Conservation (phyloP, 768 basidiomycete species). For the Lactarius indigo region DNA sequence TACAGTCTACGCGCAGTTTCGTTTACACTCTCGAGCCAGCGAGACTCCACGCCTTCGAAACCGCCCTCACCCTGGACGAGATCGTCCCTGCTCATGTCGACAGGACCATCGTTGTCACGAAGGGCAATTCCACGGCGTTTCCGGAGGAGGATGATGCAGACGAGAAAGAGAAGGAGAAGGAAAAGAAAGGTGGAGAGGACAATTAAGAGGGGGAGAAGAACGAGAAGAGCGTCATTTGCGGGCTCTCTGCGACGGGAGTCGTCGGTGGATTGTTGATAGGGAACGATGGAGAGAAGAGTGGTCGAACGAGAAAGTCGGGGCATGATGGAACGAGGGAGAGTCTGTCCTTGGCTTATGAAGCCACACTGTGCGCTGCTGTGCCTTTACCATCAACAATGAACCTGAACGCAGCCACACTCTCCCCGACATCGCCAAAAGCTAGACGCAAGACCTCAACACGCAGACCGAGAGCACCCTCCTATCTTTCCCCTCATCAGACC, state of each 20-base stretch:
- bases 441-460: constrained; percentile 55
- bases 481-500: constrained; percentile 49
- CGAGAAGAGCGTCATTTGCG: constrained; percentile 66
- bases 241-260: constrained; percentile 25
- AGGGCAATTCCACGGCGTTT: constrained; percentile 73
- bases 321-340: constrained; percentile 3
- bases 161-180: constrained; percentile 85
- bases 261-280: constrained; percentile 1
- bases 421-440: constrained; percentile 51
- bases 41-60: constrained; percentile 84
- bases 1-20: constrained; percentile 71
- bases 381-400: constrained; percentile 29
- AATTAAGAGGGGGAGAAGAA: constrained; percentile 91
- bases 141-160: constrained; percentile 84
- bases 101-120: constrained; percentile 84
- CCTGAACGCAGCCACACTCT: constrained; percentile 47
- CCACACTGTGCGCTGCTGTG: neutral
- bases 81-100: constrained; percentile 91
- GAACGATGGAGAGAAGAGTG: constrained; percentile 7
- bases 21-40: constrained; percentile 84
- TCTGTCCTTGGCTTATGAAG: neutral
- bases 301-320: neutral
- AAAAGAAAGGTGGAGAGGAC: constrained; percentile 91
- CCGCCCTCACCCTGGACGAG: constrained; percentile 90
- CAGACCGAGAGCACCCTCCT: constrained; percentile 53